phyloP scores from a whole-genome alignment of 331 rosid genomes.

The Malus hybrid region DNA sequence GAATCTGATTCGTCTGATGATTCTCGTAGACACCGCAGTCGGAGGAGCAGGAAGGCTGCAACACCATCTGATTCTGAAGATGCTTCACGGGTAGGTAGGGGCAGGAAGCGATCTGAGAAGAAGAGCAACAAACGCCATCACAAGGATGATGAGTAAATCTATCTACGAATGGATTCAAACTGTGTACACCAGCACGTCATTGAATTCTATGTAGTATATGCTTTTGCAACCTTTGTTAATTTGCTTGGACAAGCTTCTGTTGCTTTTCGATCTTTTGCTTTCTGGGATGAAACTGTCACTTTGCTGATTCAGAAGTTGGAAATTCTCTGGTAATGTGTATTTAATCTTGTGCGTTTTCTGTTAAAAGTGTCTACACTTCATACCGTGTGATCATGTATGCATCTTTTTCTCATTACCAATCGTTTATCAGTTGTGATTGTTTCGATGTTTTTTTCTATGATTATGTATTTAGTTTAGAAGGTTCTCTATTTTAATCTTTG shows the following conservation, averaged over 20 bases:
- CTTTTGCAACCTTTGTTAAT: not conserved
- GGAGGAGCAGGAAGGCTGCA: conserved; percentile 47
- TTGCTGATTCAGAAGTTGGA: not conserved
- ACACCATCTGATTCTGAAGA: conserved; percentile 41
- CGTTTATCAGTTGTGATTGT: not conserved
- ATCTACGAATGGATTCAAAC: not conserved
- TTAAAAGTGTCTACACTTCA: no score
- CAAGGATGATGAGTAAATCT: conserved; percentile 33
- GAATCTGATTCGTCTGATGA: conserved; percentile 65
- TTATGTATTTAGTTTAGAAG: no score
- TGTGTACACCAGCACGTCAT: not conserved
- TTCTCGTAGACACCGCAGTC: conserved; percentile 25
- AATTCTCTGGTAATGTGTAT: not conserved
- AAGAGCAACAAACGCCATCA: conserved; percentile 37
- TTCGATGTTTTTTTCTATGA: not conserved
- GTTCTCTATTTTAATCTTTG: no score
- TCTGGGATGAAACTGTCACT: not conserved
- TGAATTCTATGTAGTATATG: not conserved
- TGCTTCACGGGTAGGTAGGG: conserved; percentile 50
- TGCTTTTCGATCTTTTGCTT: not conserved
- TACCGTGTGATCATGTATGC: no score
- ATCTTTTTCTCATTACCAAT: no score
- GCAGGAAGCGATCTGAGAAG: conserved; percentile 53
- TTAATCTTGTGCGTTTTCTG: not conserved
- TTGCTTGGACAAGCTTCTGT: conserved; percentile 3